Evolutionary conservation across 202 grass and related monocot genomes (phyloP), one percentile per base, ranked within the genome.

Genomic region (Sporobolus alterniflorus): DNA sequence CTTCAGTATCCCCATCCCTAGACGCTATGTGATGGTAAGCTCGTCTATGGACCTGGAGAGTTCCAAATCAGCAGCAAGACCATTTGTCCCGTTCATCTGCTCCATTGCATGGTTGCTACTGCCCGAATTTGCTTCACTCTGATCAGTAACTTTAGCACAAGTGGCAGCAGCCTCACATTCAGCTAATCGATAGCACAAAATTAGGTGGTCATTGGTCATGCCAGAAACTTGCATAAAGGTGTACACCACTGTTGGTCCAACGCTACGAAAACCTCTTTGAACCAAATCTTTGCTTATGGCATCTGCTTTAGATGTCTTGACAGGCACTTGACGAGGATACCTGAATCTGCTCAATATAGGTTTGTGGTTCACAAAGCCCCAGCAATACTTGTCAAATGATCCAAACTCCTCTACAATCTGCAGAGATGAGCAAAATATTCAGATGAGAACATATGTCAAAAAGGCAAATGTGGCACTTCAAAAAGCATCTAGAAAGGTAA

Each of bases 281-380:
- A 95, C 86, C 79, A 98, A 33, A 65, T 98, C 96, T 89, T 98
- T 98, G 91, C 96, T 98, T 90, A 98, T 95, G 9, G 83, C 79
- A 54, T 98, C 96, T 8, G 96, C 93, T 86, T 94, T 98, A 0
- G 93, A 87, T 51, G 87, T 96, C 67, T 91, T 98, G 26, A 88
- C 92, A 7, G 96, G 90, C 32, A 98, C 96, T 81, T 98, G 96
- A 7, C 93, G 90, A 4, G 87, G 77, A 78, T 95, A 95, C 68
- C 93, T 85, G 82, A 98, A 93, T 83, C 86, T 79, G 82, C 95
- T 91, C 41, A 88, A 28, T 46, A 98, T 91, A 26, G 95, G 92
- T 48, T 80, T 98, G 67, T 93, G 64, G 82, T 90, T 98, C 65
- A 95, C 87, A 16, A 98, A 98, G 75, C 90, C 83, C 95, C 95